These are phyloP conservation scores for Clarireedia homoeocarpa DNA, from an alignment of 2,329 filamentous ascomycete species.

Conservation along the genomic window DNA sequence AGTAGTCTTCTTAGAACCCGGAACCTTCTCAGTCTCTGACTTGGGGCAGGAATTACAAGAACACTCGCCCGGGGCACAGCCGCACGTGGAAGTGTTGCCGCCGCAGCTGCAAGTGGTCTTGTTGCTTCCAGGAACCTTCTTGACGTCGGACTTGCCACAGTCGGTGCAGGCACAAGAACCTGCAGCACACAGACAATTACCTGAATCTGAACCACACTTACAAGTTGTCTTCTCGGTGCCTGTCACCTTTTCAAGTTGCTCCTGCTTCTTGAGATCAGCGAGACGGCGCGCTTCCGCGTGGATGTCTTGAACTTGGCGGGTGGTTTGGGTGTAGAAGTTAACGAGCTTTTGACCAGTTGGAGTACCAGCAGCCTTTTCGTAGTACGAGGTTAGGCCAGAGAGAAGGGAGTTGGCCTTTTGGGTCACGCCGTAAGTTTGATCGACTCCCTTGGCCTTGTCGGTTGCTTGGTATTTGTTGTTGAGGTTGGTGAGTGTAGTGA, in stretches of 20 bases:
- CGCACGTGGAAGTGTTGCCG: constrained; percentile 31
- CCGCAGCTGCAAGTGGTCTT: constrained; percentile 36
- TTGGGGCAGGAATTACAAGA: constrained; percentile 32
- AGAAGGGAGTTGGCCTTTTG: constrained; percentile 59
- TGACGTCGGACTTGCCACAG: constrained; percentile 39
- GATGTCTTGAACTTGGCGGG: constrained; percentile 88
- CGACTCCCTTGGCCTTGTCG: constrained; percentile 76
- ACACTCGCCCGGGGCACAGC: constrained; percentile 33
- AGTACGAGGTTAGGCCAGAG: constrained; percentile 74
- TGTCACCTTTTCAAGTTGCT: constrained; percentile 33
- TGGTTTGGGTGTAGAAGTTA: constrained; percentile 76
- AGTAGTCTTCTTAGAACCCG: constrained; percentile 31
- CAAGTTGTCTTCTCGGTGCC: constrained; percentile 36
- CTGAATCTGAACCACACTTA: constrained; percentile 37
- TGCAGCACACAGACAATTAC: constrained; percentile 37
- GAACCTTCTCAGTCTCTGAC: constrained; percentile 32
- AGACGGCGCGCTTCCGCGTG: constrained; percentile 84
- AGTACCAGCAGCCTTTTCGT: constrained; percentile 83
- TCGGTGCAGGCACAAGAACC: constrained; percentile 39
- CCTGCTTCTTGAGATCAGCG: constrained; percentile 75
- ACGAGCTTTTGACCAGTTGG: constrained; percentile 84
- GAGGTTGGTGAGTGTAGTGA: constrained; percentile 64
- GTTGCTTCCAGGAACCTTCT: constrained; percentile 30
- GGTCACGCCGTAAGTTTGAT: constrained; percentile 76
- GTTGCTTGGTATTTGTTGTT: constrained; percentile 82